Base-by-base conservation (phyloP, 768 basidiomycete species). In the Termitomyces sp. region DNA sequence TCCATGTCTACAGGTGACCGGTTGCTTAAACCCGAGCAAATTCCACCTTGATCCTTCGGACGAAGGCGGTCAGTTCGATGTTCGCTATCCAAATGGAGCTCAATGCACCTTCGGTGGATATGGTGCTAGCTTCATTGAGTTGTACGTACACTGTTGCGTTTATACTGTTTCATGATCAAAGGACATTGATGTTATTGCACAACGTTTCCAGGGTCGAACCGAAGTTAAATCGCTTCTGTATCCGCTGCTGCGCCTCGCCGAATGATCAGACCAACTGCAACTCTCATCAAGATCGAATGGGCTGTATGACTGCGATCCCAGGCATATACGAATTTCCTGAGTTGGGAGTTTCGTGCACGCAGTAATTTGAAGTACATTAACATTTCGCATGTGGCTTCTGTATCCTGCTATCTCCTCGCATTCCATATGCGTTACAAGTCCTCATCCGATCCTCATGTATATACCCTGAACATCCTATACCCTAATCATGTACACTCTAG, bases 61-160 rank as follows among this genome's bases (percentile, higher is more conserved):
- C 41, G 68, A 70, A 4, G 80, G 79, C 6, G 79, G 80, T 10
- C 79, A 81, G 60, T 73, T 79, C 56, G 80, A 81, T 48, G 69
- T 74, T 42, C 73, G 79, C 23, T 81, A 73, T 61, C 80, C 79
- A 1, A 74, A 81, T 49, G 79, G 79, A n/a, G 79, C 80, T 21
- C 76, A 78, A 48, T 81, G 80, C 65, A 71, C 72, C 3, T 81
- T 76, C 56, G 79, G 80, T 41, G 79, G 79, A 5, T 75, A 73
- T 43, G 78, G 73, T 5, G 77, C 78, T 39, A 81, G 79, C 55
- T 81, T 81, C 57, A 79, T 81, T 39, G 71, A 80, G 63, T 70
- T 73, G 80, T 80, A 54, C 55, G 57, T 58, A 32, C 16, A 40
- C 19, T 34, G 16, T 21, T 12, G 39, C 43, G 25, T 25, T 17